Base-by-base conservation (phyloP, 2,329 filamentous ascomycete genomes). In the Mycogone perniciosa region DNA sequence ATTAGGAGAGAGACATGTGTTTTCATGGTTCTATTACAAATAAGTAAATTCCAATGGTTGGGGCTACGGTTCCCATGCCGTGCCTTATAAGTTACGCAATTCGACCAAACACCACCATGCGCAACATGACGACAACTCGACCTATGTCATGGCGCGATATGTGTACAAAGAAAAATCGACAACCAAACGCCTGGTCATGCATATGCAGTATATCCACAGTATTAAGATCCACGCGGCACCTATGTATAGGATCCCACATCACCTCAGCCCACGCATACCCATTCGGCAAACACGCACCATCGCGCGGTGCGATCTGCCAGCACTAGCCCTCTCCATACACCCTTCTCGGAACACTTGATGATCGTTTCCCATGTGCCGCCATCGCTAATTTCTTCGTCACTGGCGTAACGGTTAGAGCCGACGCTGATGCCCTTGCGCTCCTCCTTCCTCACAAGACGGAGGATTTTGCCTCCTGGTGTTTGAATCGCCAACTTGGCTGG, bases 401-500 rank as follows among this genome's bases (percentile, higher is more conserved):
- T 67, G 27, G 58, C 66, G 41, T 60, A 60, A 31, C 66, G 69
- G 48, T 71, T 71, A 45, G 66, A 67, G 42, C 72, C 74, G 27
- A 73, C 72, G 43, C 72, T 76, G 54, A 75, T 72, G 50, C 73
- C 76, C 63, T 76, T 79, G 61, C 79, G 76, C 56, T 89, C 86
- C 60, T 84, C 88, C 73, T 92, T 92, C 59, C 88, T 77, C 75
- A 89, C 89, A 63, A 95, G 75, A 48, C 93, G 78, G 53, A 97
- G 80, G 59, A 99, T 97, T 73, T 97, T 97, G 54, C 95, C 93
- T 31, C 86, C 88, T 0, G 93, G 93, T 5, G 88, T 89, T 70
- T 99, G 93, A 50, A 99, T 92, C 0, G 93, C 93, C 48, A 99
- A 71, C 69, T 99, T 99, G 5, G 93, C 93, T 2, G 93, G 92